Evolutionary conservation across 2,329 filamentous ascomycete genomes (phyloP).

Genomic region (Verticillium isaacii): DNA sequence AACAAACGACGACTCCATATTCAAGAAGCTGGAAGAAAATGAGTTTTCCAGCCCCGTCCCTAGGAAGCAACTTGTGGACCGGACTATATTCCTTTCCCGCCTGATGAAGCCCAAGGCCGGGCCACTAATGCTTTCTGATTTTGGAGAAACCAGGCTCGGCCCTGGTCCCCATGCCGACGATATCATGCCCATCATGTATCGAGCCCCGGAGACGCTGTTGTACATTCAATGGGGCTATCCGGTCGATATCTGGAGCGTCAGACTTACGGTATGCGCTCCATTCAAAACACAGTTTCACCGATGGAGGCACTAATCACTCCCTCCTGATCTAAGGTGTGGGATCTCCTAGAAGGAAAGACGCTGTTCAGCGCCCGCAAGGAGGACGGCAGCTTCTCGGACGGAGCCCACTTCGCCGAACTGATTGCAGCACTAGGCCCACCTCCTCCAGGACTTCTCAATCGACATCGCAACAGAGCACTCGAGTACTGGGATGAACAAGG

Average conservation of each 20-base stretch:
- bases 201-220: constrained; percentile 19
- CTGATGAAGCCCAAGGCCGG: constrained; percentile 18
- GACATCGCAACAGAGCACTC: constrained; percentile 7
- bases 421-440: constrained; percentile 19
- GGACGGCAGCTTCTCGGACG: constrained; percentile 16
- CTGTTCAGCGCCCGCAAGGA: constrained; percentile 16
- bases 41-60: constrained; percentile 18
- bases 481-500: constrained; percentile 19
- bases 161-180: constrained; percentile 18
- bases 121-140: constrained; percentile 21
- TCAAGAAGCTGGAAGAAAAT: constrained; percentile 15
- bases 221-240: constrained; percentile 17
- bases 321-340: constrained; percentile 15
- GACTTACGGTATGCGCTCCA: constrained; percentile 13
- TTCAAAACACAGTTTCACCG: too few relatives aligned
- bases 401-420: constrained; percentile 16
- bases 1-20: constrained; percentile 5
- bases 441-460: constrained; percentile 11
- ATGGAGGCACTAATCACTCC: not conserved
- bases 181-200: constrained; percentile 21
- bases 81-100: constrained; percentile 21
- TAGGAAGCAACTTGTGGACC: constrained; percentile 12
- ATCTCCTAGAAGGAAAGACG: constrained; percentile 13
- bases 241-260: constrained; percentile 23
- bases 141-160: constrained; percentile 20